Conservation (phyloP, 2,329 filamentous ascomycete species). For the Xylariomycetidae sp. region DNA sequence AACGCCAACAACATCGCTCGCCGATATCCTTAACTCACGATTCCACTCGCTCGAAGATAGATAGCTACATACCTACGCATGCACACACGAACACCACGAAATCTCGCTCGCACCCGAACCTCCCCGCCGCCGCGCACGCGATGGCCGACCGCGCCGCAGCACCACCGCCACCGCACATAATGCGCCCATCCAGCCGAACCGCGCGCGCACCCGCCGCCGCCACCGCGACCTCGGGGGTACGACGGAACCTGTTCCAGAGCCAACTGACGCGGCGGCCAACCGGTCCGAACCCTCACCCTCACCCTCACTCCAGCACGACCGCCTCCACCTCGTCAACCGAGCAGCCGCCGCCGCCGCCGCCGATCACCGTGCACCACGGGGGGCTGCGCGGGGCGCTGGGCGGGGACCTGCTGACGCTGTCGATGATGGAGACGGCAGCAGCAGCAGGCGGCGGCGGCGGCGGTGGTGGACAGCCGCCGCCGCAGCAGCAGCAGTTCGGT, state of each 20-base stretch:
- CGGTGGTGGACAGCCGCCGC: not conserved
- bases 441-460: constrained; percentile 1
- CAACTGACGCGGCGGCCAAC: constrained; percentile 54
- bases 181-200: not conserved
- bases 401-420: no score
- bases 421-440: not conserved
- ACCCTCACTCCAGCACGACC: constrained; percentile 22
- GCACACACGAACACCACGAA: no score
- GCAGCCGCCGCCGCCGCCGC: constrained; percentile 2
- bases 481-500: not conserved
- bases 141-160: not conserved
- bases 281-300: constrained; percentile 6
- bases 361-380: no score
- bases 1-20: no score
- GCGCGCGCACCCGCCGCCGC: not conserved
- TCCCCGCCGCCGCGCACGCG: no score
- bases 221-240: constrained; percentile 23
- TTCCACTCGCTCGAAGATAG: no score
- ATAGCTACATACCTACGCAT: no score
- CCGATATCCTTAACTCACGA: no score
- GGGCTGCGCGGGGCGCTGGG: no score
- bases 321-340: constrained; percentile 14
- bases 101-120: no score
- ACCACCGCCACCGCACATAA: not conserved
- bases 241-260: constrained; percentile 54